Evolutionary conservation across 2,329 filamentous ascomycete species (phyloP), one percentile per base, ranked within the genome.

Genomic region (Calonectria pseudoturangicola): DNA sequence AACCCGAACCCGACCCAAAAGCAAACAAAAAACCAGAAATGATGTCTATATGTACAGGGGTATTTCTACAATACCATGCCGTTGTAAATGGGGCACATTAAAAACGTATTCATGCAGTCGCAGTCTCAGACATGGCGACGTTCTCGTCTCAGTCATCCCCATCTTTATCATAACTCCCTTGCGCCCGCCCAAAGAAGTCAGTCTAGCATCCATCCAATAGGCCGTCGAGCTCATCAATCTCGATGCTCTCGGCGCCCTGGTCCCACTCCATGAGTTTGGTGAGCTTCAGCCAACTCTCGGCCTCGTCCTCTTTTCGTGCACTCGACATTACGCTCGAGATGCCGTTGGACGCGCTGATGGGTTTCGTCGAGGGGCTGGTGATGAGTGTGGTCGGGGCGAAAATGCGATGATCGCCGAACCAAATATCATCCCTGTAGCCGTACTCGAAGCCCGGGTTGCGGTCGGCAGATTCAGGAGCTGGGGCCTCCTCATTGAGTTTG

Each of bases 191-290:
- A 74, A 68, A 72, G 66, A 72, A 71, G 66, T 65, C 56, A 72
- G 67, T 89, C 50, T 86, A 95, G 83, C 92, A 95, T 77, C 91
- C 92, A 81, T 94, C 93, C 80, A 98, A 91, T 82, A 98, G 90
- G 79, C 94, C 92, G 81, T 98, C 96, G 28, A 98, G 92, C 87
- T 99, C 97, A 58, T 98, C 95, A 62, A 98, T 91, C 83, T 97
- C 95, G 78, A 98, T 93, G 76, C 92, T 94, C 86, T 98, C 97
- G 1, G 96, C 95, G 82, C 92, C 95, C 82, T 89, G 89, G 80
- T 93, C 93, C 85, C 91, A 90, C 77, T 91, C 84, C 62, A 84
- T 81, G n/a, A 85, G 71, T 69, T 83, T 83, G 75, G 79, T 84
- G 28, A 87, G 77, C 73, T 85, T 87, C 70, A 87, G 76, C 75